phyloP scores from a whole-genome alignment of 345 rosid genomes.

The Brassica rapa region DNA sequence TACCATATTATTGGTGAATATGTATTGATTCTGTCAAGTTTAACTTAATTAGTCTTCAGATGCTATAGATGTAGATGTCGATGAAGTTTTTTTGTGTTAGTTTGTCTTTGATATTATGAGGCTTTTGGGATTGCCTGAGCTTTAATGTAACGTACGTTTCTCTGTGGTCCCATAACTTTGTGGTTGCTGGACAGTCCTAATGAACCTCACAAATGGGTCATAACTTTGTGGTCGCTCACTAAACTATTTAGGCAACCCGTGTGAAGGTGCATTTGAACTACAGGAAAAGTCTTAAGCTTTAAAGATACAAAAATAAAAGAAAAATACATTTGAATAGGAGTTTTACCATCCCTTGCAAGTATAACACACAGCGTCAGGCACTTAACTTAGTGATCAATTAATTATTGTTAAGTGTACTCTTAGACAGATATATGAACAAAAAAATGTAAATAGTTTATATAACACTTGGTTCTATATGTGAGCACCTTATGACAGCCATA shows the following conservation, averaged over 20 bases:
- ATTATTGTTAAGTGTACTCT: background rate
- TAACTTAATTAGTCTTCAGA: background rate
- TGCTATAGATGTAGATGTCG: background rate
- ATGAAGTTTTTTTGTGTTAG: background rate
- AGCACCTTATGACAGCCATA: background rate
- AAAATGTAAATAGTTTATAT: background rate
- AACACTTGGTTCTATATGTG: too few species aligned
- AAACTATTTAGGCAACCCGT: too few species aligned
- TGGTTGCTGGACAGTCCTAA: background rate
- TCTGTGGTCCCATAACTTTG: background rate
- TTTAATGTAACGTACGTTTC: background rate
- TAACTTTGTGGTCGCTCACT: too few species aligned
- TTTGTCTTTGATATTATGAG: background rate
- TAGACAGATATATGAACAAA: background rate
- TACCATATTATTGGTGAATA: background rate
- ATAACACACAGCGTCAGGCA: conserved; percentile 78
- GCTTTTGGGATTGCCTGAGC: background rate
- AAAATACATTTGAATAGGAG: conserved; percentile 8
- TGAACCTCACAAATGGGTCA: too few species aligned
- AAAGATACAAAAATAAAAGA: background rate
- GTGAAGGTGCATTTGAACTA: conserved; percentile 39
- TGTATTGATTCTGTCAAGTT: background rate
- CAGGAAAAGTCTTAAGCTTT: background rate
- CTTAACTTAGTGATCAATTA: conserved; percentile 64
- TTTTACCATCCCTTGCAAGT: conserved; percentile 86